phyloP scores from a whole-genome alignment of 2,329 filamentous ascomycete species.

The Trichophyton rubrum region DNA sequence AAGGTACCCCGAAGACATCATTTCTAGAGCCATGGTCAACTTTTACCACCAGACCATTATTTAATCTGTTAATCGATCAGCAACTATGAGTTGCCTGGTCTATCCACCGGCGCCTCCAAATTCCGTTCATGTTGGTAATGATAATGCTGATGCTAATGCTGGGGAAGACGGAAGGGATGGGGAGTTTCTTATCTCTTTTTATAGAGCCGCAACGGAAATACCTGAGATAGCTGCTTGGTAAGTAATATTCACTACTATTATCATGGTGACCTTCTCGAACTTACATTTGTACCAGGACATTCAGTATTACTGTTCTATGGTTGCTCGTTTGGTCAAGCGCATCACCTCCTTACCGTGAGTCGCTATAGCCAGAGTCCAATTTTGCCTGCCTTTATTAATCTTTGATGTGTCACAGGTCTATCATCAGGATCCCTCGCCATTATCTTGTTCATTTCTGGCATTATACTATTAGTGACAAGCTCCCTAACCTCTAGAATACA shows the following conservation, averaged over 20 bases:
- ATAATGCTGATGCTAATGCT: too few relatives aligned
- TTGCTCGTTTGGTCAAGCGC: not conserved
- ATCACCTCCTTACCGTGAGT: not conserved
- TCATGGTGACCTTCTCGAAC: not conserved
- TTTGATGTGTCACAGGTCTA: constrained; percentile 26
- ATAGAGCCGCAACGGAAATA: too few relatives aligned
- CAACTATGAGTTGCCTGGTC: not conserved
- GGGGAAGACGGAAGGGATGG: too few relatives aligned
- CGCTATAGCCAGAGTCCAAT: not conserved
- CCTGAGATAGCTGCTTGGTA: not conserved
- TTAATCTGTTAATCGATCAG: not conserved
- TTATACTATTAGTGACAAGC: constrained; percentile 27
- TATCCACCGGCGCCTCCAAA: not conserved
- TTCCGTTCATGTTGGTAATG: not conserved
- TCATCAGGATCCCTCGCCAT: constrained; percentile 34
- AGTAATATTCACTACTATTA: not conserved
- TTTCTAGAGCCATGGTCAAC: not conserved
- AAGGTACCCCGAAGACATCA: not conserved
- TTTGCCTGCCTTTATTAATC: not conserved
- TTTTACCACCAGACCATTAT: not conserved
- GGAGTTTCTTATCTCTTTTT: too few relatives aligned
- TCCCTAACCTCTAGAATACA: constrained; percentile 18
- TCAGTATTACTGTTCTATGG: not conserved
- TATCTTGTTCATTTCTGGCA: constrained; percentile 30
- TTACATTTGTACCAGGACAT: not conserved